Evolutionary conservation across 192 early-diverging fungal species (phyloP).

Genomic region (Gonapodya prolifera): DNA sequence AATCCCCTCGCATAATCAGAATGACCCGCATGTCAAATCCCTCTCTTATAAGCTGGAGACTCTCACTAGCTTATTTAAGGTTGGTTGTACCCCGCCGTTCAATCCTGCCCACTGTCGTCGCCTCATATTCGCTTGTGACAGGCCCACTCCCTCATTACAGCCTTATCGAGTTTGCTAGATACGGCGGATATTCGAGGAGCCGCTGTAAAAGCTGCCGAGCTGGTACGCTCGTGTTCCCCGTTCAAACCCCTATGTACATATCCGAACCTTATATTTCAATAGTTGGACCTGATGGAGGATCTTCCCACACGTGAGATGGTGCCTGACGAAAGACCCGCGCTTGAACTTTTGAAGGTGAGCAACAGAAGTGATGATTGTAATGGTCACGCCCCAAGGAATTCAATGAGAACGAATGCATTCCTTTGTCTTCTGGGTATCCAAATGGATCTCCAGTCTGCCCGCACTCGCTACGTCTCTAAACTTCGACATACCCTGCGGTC

Average conservation of each 20-base stretch:
- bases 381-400: neutral
- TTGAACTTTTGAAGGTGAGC: neutral
- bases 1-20: no score
- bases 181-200: neutral
- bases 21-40: neutral
- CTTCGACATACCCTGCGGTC: neutral
- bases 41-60: neutral
- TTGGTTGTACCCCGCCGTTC: neutral
- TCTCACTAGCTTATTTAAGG: neutral
- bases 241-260: neutral
- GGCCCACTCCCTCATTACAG: neutral
- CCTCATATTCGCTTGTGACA: neutral
- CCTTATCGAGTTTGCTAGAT: neutral
- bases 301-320: neutral
- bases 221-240: neutral
- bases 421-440: no score
- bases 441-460: neutral
- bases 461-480: neutral
- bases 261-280: neutral
- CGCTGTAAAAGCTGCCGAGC: neutral
- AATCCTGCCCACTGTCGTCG: neutral
- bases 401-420: no score
- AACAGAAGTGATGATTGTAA: neutral
- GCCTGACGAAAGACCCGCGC: neutral
- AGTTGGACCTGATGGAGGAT: neutral